Evolutionary conservation across 2,329 filamentous ascomycete species (phyloP), one percentile per base, ranked within the genome.

Genomic region (Scedosporium boydii): DNA sequence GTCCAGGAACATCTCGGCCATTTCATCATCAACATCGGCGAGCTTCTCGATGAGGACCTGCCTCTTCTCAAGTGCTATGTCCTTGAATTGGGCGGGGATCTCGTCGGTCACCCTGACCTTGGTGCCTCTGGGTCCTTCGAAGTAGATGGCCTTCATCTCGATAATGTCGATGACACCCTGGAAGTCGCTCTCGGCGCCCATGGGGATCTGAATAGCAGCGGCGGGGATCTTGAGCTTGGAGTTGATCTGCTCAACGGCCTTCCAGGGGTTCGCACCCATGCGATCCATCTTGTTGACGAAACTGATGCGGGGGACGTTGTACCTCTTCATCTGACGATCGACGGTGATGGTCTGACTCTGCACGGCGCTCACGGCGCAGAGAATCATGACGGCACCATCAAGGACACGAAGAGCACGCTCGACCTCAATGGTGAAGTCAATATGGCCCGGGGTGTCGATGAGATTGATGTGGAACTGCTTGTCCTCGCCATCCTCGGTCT

Each of bases 211-310:
- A 53, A 99, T 83, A 18, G 95, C 95, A 12, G 95, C 95, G 41
- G 95, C 95, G 38, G 90, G 87, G 61, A 98, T 88, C 78, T 93
- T 93, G 66, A 99, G 85, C 78, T 99, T 99, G 70, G 87, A 85
- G 79, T 96, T 97, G 81, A 99, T 98, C 78, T 97, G 93, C 48
- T 99, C 93, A 63, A 99, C 87, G 7, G 92, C 93, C 78, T 96
- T 97, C 86, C 93, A 99, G 7, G 95, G 95, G 73, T 99, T 98
- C 67, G 95, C 91, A 64, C 95, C 95, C 89, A 97, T 97, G 67
- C 95, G 89, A 73, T 99, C 95, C 93, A 99, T 98, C 83, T 99
- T 99, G 81, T 99, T 99, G 74, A 99, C 87, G 72, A 99, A 99
- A 62, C 90, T 96, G 74, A 99, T 87, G 69, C 95, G 85, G 65